These are phyloP conservation scores for Pichia sp. DNA, from an alignment of 1,139 yeast genomes.

Conservation along the genomic window DNA sequence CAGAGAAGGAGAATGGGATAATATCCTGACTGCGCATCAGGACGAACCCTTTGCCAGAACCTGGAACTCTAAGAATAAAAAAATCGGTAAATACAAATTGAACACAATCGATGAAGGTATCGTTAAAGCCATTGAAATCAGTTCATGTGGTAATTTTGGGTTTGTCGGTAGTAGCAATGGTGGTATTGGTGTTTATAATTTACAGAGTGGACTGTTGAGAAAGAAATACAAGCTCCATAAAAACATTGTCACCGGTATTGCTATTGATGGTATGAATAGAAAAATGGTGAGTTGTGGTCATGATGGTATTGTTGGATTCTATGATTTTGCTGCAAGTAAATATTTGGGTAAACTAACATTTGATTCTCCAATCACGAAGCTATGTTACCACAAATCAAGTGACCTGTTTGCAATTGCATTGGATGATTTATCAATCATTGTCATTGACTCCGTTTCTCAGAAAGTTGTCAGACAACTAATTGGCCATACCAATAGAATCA, in stretches of 20 bases:
- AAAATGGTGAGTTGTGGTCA: constrained; percentile 81
- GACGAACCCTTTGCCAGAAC: constrained; percentile 81
- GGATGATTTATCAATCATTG: constrained; percentile 79
- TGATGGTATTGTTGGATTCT: constrained; percentile 85
- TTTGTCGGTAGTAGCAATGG: constrained; percentile 89
- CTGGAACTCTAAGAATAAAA: constrained; percentile 80
- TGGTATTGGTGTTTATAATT: constrained; percentile 78
- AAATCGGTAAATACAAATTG: constrained; percentile 69
- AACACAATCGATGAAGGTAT: constrained; percentile 69
- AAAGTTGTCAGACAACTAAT: constrained; percentile 77
- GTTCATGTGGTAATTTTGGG: constrained; percentile 94
- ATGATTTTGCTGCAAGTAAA: constrained; percentile 70
- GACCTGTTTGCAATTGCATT: constrained; percentile 80
- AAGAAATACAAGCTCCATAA: constrained; percentile 59
- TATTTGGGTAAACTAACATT: constrained; percentile 61
- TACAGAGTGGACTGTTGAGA: constrained; percentile 82
- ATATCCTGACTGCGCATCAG: constrained; percentile 84
- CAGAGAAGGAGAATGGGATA: constrained; percentile 92
- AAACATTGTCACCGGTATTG: constrained; percentile 80
- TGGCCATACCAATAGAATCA: constrained; percentile 88
- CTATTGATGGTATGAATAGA: constrained; percentile 83
- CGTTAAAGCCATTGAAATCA: constrained; percentile 74
- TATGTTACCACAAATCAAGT: constrained; percentile 73
- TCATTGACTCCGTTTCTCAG: constrained; percentile 75
- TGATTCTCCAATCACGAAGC: constrained; percentile 68